Evolutionary conservation across 164 flowering plant genomes (phyloP), one percentile per base, ranked within the genome.

Genomic region (Liquidambar formosana): DNA sequence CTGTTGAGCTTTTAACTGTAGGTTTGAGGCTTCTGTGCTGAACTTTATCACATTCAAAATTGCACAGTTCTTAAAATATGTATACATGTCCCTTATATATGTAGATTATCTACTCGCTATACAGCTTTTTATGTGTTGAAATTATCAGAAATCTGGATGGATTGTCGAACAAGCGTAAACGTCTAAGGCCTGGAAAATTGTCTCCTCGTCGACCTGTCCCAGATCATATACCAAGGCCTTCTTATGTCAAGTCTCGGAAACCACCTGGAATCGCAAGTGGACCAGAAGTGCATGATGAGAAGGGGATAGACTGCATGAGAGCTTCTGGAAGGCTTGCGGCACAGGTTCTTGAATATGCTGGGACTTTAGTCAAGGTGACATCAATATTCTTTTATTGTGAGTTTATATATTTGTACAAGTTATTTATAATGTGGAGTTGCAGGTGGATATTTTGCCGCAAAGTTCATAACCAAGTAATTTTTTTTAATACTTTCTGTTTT

Each of bases 321-420:
- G 96, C 93, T 69, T 90, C 99, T 54, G 98, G 99, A 27, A 83
- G 70, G 80, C 94, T 96, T 73, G 99, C 99, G 54, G 98, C 99
- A 6, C 86, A 83, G 73, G 98, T 96, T 84, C 91, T 91, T 61
- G 78, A 90, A 66, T 87, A 89, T 86, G 99, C 99, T 64, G 97
- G 99, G 66, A 86, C 93, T 43, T 82, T 96, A 69, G 97, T 96
- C 68, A 91, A 90, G 96, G 99, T 96, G 73, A 72, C 1, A 48
- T 47, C 56, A 10, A 52, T 13, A 57, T 63, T 68, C 18, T 57
- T 48, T 48, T 44, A 14, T 33, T 33, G 41, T 33, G 41, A 6
- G 41, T 33, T 6, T 33, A 33, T 33, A 6, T 33, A 33, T 33
- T 33, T 33, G 41, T 33, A 33, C 41, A 33, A 33, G 41, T 33